Percentiles rank a stretch among this genome's conserved stretches.
phyloP scores from a whole-genome alignment of 345 rosid genomes.

The Sisymbrium altissimum region DNA sequence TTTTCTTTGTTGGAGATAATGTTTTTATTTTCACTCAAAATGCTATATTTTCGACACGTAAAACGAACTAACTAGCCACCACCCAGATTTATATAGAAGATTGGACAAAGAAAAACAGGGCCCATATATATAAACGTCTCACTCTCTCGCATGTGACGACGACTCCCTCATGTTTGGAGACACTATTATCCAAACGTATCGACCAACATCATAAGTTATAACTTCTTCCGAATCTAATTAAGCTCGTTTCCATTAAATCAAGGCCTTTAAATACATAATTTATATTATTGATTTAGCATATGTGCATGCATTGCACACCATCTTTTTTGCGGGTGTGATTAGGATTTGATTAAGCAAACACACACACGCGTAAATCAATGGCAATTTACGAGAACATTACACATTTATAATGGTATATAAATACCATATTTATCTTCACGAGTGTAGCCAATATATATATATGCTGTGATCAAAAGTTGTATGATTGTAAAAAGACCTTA shows the following conservation, averaged over 20 bases:
- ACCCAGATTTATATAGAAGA: neutral
- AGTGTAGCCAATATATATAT: neutral
- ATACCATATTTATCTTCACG: neutral
- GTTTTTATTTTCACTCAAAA: neutral
- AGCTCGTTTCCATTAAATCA: neutral
- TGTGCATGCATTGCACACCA: neutral
- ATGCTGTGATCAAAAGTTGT: neutral
- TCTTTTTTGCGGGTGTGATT: neutral
- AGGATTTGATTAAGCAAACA: neutral
- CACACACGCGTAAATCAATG: neutral
- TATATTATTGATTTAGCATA: neutral
- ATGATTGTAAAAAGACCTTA: neutral
- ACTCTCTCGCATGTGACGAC: conserved; percentile 8
- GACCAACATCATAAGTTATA: neutral
- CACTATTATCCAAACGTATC: neutral
- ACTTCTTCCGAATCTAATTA: neutral
- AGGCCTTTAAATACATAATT: neutral
- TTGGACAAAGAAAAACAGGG: neutral
- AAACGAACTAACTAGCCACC: neutral
- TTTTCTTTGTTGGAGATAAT: neutral
- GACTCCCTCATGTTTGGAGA: conserved; percentile 18
- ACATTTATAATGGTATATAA: neutral
- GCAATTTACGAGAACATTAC: neutral
- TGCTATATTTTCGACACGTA: neutral
- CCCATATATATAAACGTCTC: neutral